Percentiles rank a stretch among this genome's conserved stretches.
These are phyloP conservation scores for Nemania sp. DNA, from an alignment of 2,329 filamentous ascomycete species.

Conservation along the genomic window DNA sequence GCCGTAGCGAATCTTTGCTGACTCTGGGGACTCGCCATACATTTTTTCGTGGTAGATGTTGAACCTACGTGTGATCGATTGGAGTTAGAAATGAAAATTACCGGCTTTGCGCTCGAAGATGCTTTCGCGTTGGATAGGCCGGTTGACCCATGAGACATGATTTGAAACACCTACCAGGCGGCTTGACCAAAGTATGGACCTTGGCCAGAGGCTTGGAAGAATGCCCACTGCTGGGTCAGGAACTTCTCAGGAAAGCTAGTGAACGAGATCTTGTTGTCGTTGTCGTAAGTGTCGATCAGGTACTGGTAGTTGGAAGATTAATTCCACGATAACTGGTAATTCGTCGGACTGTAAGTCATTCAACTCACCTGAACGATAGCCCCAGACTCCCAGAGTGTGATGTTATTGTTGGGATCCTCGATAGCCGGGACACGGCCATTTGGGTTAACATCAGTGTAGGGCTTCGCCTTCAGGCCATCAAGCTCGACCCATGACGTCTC, in stretches of 20 bases:
- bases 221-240: constrained; percentile 5
- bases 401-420: constrained; percentile 4
- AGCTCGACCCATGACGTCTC: constrained; percentile 5
- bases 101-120: background rate
- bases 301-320: constrained; percentile 3
- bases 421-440: constrained; percentile 2
- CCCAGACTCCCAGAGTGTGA: constrained; percentile 4
- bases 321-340: background rate
- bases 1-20: constrained; percentile 3
- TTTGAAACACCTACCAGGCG: constrained; percentile 4
- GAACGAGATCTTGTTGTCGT: constrained; percentile 8
- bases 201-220: constrained; percentile 3
- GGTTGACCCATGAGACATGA: background rate
- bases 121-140: background rate
- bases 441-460: constrained; percentile 9
- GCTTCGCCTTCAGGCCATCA: constrained; percentile 1
- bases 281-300: constrained; percentile 8
- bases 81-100: background rate
- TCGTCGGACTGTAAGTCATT: background rate
- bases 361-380: background rate
- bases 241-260: constrained; percentile 1
- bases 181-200: constrained; percentile 6
- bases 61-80: background rate
- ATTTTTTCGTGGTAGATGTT: background rate
- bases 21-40: constrained; percentile 6